A percentile compares a stretch with the other conserved stretches of the same genome.
phyloP scores from a whole-genome alignment of 2,329 filamentous ascomycete genomes.

The Arthrobotrys sinensis region DNA sequence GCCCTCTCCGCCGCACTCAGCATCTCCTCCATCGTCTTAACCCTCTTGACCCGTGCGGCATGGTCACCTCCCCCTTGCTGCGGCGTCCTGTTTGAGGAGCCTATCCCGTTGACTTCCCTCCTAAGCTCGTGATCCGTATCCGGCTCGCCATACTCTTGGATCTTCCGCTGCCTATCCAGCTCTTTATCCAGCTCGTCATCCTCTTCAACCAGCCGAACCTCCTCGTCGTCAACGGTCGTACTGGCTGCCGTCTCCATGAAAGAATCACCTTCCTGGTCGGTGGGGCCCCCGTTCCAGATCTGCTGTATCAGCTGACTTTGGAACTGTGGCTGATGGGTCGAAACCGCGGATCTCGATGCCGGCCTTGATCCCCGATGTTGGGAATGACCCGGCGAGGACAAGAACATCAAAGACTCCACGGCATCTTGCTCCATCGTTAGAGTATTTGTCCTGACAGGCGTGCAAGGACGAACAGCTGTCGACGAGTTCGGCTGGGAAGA shows the following conservation, averaged over 20 bases:
- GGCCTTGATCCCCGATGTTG: slow-evolving; percentile 60
- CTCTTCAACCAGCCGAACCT: slow-evolving; percentile 52
- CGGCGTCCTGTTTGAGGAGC: slow-evolving; percentile 8
- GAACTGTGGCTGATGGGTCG: slow-evolving; percentile 56
- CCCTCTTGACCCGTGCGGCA: slow-evolving; percentile 46
- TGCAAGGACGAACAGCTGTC: slow-evolving; percentile 47
- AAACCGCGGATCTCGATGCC: slow-evolving; percentile 52
- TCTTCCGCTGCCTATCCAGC: slow-evolving; percentile 49
- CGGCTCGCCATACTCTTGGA: slow-evolving; percentile 50
- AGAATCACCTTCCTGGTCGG: slow-evolving; percentile 76
- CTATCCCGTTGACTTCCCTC: slow-evolving; percentile 43
- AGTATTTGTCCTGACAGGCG: slow-evolving; percentile 54
- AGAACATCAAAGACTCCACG: slow-evolving; percentile 83
- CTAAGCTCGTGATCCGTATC: slow-evolving; percentile 48
- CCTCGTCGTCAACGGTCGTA: slow-evolving; percentile 54
- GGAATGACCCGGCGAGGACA: slow-evolving; percentile 84
- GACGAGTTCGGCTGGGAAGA: slow-evolving; percentile 42
- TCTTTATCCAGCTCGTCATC: slow-evolving; percentile 57
- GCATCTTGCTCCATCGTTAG: slow-evolving; percentile 78
- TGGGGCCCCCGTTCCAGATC: slow-evolving; percentile 71
- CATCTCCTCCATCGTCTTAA: slow-evolving; percentile 60
- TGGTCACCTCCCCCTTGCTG: slow-evolving; percentile 20
- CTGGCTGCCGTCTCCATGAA: slow-evolving; percentile 65
- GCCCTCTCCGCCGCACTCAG: slow-evolving; percentile 55
- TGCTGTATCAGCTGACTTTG: slow-evolving; percentile 58